A percentile compares a stretch with the other conserved stretches of the same genome.
These are phyloP conservation scores for Cordyceps cateniannulata DNA, from an alignment of 2,329 filamentous ascomycete species.

Conservation along the genomic window DNA sequence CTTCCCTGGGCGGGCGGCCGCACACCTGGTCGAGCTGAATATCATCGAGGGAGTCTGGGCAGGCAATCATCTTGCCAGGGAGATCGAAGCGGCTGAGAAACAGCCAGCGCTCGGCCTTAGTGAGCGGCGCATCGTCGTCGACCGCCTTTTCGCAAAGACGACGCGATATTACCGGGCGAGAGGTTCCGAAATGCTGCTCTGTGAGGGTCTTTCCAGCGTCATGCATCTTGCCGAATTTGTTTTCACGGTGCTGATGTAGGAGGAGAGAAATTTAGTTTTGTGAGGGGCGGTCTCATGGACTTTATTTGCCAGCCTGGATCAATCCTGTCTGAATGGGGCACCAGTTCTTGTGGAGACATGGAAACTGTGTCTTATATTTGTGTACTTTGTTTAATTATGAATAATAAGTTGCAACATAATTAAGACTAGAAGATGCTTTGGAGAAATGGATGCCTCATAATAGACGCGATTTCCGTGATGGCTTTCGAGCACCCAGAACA, in stretches of 20 bases:
- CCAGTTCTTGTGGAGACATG: no score
- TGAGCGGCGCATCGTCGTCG: constrained; percentile 14
- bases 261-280: neutral
- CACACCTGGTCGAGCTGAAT: constrained; percentile 13
- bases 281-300: neutral
- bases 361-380: no score
- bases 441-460: no score
- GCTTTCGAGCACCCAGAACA: no score
- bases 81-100: constrained; percentile 16
- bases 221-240: neutral
- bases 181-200: neutral
- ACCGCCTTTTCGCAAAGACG: constrained; percentile 16
- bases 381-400: no score
- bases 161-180: neutral
- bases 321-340: no score
- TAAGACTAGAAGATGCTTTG: no score
- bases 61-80: constrained; percentile 14
- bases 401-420: no score
- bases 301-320: no score
- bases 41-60: constrained; percentile 12
- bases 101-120: constrained; percentile 14
- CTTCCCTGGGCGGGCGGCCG: no score
- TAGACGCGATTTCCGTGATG: no score
- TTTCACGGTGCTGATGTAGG: neutral
- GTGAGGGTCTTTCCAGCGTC: neutral